A percentile compares a stretch with the other conserved stretches of the same genome.
phyloP scores from a whole-genome alignment of 2,329 filamentous ascomycete genomes.

The Furcasterigmium furcatum region DNA sequence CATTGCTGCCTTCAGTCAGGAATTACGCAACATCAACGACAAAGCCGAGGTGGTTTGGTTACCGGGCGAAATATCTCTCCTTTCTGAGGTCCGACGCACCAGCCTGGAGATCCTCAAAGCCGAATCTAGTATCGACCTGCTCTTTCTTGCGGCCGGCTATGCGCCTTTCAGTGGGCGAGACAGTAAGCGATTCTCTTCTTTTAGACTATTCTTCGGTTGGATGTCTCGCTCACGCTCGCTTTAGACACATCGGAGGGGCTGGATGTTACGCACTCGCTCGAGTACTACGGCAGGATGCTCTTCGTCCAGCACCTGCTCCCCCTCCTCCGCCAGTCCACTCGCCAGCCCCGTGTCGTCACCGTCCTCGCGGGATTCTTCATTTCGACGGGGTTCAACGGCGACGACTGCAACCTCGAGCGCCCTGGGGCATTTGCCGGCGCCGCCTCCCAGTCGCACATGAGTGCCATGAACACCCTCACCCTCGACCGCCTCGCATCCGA shows the following conservation, averaged over 20 bases:
- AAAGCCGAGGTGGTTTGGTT: constrained; percentile 37
- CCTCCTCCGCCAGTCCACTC: constrained; percentile 21
- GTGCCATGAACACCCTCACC: constrained; percentile 17
- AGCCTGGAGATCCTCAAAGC: constrained; percentile 31
- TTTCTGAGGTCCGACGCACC: constrained; percentile 34
- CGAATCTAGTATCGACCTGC: constrained; percentile 36
- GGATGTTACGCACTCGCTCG: constrained; percentile 33
- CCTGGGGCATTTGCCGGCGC: constrained; percentile 16
- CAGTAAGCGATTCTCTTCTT: constrained; percentile 1
- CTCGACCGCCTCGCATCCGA: constrained; percentile 17
- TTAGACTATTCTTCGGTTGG: too few relatives aligned
- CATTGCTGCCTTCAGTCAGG: constrained; percentile 27
- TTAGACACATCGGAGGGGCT: constrained; percentile 37
- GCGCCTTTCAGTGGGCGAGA: constrained; percentile 31
- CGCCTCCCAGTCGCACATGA: constrained; percentile 12
- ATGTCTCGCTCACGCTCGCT: neutral
- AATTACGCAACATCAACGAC: constrained; percentile 29
- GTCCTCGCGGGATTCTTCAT: constrained; percentile 17
- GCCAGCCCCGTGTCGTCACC: constrained; percentile 18
- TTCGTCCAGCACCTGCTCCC: constrained; percentile 37
- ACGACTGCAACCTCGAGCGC: constrained; percentile 16
- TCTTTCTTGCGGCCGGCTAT: constrained; percentile 42
- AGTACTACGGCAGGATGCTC: constrained; percentile 39
- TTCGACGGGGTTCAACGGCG: constrained; percentile 12
- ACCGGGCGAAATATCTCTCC: constrained; percentile 39